Base-by-base conservation (phyloP, 176 grass and related monocot species). In the Pontederia paniculata region DNA sequence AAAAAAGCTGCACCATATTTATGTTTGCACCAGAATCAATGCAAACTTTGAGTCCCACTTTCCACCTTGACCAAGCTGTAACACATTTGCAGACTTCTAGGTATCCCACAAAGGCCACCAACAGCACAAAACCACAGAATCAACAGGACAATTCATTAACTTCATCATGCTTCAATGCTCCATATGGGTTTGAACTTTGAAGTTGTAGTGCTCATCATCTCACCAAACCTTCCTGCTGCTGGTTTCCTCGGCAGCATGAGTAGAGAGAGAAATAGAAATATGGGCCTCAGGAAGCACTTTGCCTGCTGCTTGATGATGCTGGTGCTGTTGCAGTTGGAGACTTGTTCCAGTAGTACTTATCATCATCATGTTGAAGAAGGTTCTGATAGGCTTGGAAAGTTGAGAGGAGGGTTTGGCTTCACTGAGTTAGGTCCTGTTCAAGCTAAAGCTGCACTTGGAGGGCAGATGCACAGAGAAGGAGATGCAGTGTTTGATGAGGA, bases 51-150 rank as follows among this genome's bases (percentile, higher is more conserved):
- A n/a, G n/a, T n/a, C n/a, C n/a, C n/a, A 37, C 28, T 69, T 44
- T 9, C 23, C 9, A 50, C 55, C 55, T 71, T 51, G 45, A 60
- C 68, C 43, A 60, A 61, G 49, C 22, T n/a, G n/a, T n/a, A 11
- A 45, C 20, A 61, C 47, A 47, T 71, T 43, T 71, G 56, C 69
- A 71, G 55, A 60, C 45, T 60, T 51, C 55, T 52, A 71, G 55
- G 68, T 51, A 14, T 71, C 68, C 55, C 68, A 42, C 46, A 71
- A n/a, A 37, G 28, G 16, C 46, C 45, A 23, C 17, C 42, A 60
- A 60, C n/a, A 60, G 17, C 13, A 41, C 11, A 15, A 12, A 23
- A 48, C 12, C n/a, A n/a, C n/a, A n/a, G n/a, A n/a, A n/a, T n/a
- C n/a, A n/a, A n/a, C 43, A 20, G 13, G 21, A n/a, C 20, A 14